Evolutionary conservation across 257 asterid species (phyloP).

Genomic region (Solanum acaule): DNA sequence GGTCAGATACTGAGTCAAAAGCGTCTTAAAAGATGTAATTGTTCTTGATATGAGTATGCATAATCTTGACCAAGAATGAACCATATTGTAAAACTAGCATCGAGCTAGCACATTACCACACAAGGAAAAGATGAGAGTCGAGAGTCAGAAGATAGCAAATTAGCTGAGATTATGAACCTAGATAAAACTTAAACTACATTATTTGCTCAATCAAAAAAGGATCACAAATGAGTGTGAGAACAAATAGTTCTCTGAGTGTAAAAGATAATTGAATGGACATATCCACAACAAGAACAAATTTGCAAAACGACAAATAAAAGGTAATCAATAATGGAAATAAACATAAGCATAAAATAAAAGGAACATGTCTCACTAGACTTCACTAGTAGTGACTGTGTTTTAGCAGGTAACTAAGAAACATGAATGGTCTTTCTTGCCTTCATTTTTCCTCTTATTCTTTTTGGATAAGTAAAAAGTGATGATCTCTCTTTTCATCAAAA

Average conservation of each 20-base stretch:
- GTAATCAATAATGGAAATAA: neutral
- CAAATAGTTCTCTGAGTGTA: neutral
- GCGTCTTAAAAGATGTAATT: neutral
- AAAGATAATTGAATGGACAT: neutral
- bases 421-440: neutral
- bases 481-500: neutral
- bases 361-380: neutral
- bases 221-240: neutral
- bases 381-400: neutral
- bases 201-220: neutral
- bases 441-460: neutral
- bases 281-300: neutral
- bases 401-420: neutral
- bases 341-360: neutral
- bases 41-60: neutral
- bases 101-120: neutral
- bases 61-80: neutral
- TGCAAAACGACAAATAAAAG: neutral
- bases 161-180: neutral
- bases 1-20: neutral
- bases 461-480: neutral
- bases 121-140: neutral
- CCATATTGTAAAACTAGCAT: neutral
- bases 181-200: neutral
- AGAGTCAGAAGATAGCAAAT: neutral